Evolutionary conservation across 345 rosid species (phyloP), one percentile per base, ranked within the genome.

Genomic region (Carallia brachiata): DNA sequence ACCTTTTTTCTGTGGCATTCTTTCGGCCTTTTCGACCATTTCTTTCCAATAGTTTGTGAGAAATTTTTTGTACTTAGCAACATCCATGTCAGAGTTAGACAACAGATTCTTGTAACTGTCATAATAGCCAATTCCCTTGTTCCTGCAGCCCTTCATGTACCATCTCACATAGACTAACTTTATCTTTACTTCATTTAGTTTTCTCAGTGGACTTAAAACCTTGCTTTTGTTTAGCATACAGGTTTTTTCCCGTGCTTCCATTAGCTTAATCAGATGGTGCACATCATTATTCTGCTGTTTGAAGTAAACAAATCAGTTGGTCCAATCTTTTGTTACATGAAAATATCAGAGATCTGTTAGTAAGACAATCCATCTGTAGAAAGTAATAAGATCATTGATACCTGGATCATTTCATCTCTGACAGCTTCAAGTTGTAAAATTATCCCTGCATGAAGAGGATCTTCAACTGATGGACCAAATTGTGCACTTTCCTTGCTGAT

Each of bases 131-230:
- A 19, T 67, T 9, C 61, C 37, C n/a, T 4, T 23, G 15, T 7
- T 23, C 84, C 66, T 82, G 65, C 77, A 59, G 10, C 0, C 12
- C 78, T 87, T 90, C 78, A 86, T 89, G 80, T 87, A 87, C 87
- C 89, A 79, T 73, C 87, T 95, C 4, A 90, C 34, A 1, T 63
- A 0, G 1, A 80, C 78, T 89, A 92, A 78, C 30, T 48, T 4
- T 36, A 72, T 50, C 73, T 89, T 92, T 6, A 73, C 30, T 0
- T 63, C 62, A 48, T 78, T 84, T 40, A 90, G 76, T 54, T 81
- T 81, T 75, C 71, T 73, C 9, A 37, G 40, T 4, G 68, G 72
- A 67, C 82, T 72, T 68, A 63, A 48, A 15, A 17, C 63, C 44
- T 8, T 61, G 48, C 67, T 72, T 77, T 75, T 83, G 19, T 36